Base-by-base conservation (phyloP, 768 basidiomycete species). In the Mycena rosella region DNA sequence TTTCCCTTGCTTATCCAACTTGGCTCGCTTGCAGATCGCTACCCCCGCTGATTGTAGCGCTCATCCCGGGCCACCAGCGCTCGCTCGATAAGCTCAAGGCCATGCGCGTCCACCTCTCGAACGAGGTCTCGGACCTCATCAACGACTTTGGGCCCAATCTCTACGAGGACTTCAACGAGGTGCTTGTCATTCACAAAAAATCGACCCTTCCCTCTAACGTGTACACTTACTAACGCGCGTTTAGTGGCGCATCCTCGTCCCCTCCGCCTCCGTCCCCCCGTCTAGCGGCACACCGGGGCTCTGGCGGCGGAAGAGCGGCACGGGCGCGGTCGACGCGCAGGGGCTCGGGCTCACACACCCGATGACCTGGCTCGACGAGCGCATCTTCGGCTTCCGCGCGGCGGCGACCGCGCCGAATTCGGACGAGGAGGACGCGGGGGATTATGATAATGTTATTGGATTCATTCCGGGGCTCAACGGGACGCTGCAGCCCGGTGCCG, bases 321-420 rank as follows among this genome's bases (percentile, higher is more conserved):
- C 87, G 45, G 93, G 92, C 27, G 92, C 91, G 34, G 90, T 94
- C n/a, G 93, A 94, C 76, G 92, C 91, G 0, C 93, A 95, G 80
- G 93, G 93, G 48, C 88, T 71, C 24, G 69, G 69, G 15, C 65
- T 71, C 54, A 92, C 89, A 15, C 95, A 98, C 79, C 96, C 96
- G 0, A 96, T 97, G 92, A 90, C 92, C 17, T 97, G 95, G 95
- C 86, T 97, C 18, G 96, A 98, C 77, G 96, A 97, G 79, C 90
- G 94, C 10, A 85, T 98, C 27, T 98, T 97, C 75, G 96, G 96
- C 52, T 97, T 70, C 69, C 65, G 57, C 47, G 55, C 49, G 3
- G 94, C 96, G 90, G 89, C 77, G 85, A 88, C 59, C 91, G 91
- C 72, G 86, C 93, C 5, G 81, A 81, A 62, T 87, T 87, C 53